Evolutionary conservation across 176 grass and related monocot species (phyloP), one percentile per base, ranked within the genome.

Genomic region (Paspalum vaginatum): DNA sequence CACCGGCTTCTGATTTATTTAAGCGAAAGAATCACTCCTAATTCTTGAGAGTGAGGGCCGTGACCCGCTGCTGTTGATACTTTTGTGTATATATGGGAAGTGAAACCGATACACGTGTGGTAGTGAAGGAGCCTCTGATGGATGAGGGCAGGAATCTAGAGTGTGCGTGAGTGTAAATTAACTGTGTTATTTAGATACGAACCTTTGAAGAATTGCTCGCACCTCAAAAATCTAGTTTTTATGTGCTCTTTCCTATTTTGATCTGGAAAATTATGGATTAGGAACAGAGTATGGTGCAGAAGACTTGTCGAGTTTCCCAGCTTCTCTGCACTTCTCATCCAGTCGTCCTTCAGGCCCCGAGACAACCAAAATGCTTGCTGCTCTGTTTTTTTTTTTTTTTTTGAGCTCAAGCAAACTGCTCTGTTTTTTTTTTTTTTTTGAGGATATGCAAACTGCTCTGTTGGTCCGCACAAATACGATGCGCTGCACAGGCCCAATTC

Each of bases 151-250:
- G 81, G 7, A 72, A 49, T 71, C n/a, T 27, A 65, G 72, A 27
- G 76, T 38, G 76, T 20, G 48, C 79, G 67, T 75, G 82, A 76
- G 47, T 85, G 83, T 85, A 79, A 85, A 72, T 81, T 85, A 77
- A 85, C 72, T 81, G 16, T 77, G 82, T 65, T 72, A 25, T 18
- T 42, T 57, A 27, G 45, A 55, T 38, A 27, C n/a, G 38, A 46
- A 21, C 10, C 9, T 61, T 69, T 40, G 25, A 62, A 70, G 46
- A 57, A 55, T 12, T 56, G 44, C 25, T 62, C 38, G 63, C 24
- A 25, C 37, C 61, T 38, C 8, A 64, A 25, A 38, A 21, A 16
- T 25, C 5, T 67, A 18, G 5, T 73, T 45, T 69, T 68, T n/a
- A 7, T 4, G 5, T 25, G 16, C 1, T 61, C 17, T n/a, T 6